A percentile compares a stretch with the other conserved stretches of the same genome.
phyloP scores from a whole-genome alignment of 331 rosid species.

The Malus hybrid region DNA sequence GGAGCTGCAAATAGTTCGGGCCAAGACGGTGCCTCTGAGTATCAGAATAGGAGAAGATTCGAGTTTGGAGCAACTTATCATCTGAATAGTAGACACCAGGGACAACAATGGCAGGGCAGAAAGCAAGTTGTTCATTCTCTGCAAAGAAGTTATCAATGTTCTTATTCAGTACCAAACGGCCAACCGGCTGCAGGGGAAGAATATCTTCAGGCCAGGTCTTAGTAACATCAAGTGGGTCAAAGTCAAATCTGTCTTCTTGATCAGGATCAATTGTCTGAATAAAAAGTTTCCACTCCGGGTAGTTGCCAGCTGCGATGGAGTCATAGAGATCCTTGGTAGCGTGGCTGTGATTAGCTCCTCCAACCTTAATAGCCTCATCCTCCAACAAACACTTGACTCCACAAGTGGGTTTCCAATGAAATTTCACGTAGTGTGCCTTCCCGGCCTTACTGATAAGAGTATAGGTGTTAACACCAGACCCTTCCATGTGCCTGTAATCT shows the following conservation, averaged over 20 bases:
- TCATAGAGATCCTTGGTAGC: conserved; percentile 83
- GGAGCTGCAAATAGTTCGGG: conserved; percentile 86
- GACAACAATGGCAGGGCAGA: conserved; percentile 68
- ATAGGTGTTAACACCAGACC: conserved; percentile 83
- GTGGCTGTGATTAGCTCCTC: conserved; percentile 95
- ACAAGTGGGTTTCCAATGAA: conserved; percentile 79
- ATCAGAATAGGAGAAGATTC: conserved; percentile 78
- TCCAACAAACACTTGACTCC: conserved; percentile 75
- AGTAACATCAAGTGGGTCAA: conserved; percentile 82
- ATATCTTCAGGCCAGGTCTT: conserved; percentile 93
- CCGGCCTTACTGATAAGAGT: conserved; percentile 67
- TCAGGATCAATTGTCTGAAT: conserved; percentile 76
- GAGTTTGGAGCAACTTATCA: conserved; percentile 78
- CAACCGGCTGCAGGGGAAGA: conserved; percentile 85
- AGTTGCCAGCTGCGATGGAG: conserved; percentile 86
- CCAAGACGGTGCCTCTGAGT: conserved; percentile 95
- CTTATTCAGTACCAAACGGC: conserved; percentile 81
- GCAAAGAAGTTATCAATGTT: conserved; percentile 94
- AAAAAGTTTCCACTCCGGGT: conserved; percentile 88
- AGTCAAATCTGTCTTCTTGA: conserved; percentile 69
- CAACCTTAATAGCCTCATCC: conserved; percentile 67
- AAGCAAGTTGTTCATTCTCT: conserved; percentile 88
- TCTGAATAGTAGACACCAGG: conserved; percentile 83
- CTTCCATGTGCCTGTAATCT: conserved; percentile 95
- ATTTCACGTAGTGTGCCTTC: conserved; percentile 61